Evolutionary conservation across 805 yeast genomes (phyloP).

Genomic region (Scheffersomyces lignosus): DNA sequence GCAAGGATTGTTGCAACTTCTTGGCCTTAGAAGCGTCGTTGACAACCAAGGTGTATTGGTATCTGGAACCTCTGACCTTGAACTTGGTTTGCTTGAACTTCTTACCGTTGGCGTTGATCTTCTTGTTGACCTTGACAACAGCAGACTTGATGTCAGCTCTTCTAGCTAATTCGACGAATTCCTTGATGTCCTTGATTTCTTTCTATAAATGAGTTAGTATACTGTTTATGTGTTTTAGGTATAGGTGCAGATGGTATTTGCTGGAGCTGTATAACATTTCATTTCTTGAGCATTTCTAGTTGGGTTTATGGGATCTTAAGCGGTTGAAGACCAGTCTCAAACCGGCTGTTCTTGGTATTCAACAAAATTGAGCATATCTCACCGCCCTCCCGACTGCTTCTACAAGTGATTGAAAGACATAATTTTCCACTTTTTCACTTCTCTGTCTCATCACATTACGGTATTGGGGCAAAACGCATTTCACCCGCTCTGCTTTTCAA

Average conservation of each 20-base stretch:
- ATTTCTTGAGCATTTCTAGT: neutral
- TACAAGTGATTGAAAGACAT: too few species aligned
- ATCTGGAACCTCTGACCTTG: conserved; percentile 96
- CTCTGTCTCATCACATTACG: too few species aligned
- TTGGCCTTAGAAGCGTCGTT: conserved; percentile 95
- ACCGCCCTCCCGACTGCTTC: too few species aligned
- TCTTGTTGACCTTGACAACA: conserved; percentile 90
- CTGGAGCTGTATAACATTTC: neutral
- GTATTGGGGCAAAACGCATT: too few species aligned
- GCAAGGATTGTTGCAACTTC: conserved; percentile 96
- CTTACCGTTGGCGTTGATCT: conserved; percentile 79
- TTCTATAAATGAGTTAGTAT: conserved; percentile 25
- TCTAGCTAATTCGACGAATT: conserved; percentile 94
- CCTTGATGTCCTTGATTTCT: conserved; percentile 95
- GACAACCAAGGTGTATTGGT: conserved; percentile 93
- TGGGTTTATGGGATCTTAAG: neutral
- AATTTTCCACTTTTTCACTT: too few species aligned
- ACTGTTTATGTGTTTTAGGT: neutral
- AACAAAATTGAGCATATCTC: too few species aligned
- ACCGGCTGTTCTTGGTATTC: too few species aligned
- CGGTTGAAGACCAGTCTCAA: too few species aligned
- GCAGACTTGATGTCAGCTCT: conserved; percentile 94
- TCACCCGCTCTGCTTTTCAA: too few species aligned
- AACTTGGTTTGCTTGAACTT: conserved; percentile 92
- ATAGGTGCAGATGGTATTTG: neutral